A percentile compares a stretch with the other conserved stretches of the same genome.
Evolutionary conservation across 345 rosid genomes (phyloP).

Genomic region (Citrus maxima): DNA sequence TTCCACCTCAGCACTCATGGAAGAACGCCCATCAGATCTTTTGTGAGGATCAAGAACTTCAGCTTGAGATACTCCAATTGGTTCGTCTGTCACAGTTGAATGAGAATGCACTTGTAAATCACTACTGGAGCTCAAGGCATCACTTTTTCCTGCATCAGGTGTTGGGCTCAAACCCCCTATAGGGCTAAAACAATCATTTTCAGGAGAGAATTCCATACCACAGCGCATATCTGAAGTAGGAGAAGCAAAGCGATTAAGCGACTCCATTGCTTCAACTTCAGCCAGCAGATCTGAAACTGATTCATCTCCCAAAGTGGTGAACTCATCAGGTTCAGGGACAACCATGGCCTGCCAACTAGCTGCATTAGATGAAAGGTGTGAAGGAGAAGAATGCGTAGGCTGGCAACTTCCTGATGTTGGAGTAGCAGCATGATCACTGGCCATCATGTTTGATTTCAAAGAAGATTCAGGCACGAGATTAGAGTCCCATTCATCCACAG

Average conservation of each 20-base stretch:
- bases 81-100: constrained; percentile 32
- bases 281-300: constrained; percentile 98
- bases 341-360: constrained; percentile 70
- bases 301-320: constrained; percentile 61
- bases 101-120: constrained; percentile 54
- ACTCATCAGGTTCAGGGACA: constrained; percentile 62
- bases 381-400: constrained; percentile 34
- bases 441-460: constrained; percentile 42
- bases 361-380: constrained; percentile 39
- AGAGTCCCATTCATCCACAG: constrained; percentile 51
- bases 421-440: constrained; percentile 51
- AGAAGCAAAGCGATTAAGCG: constrained; percentile 67
- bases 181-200: constrained; percentile 78
- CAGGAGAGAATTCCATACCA: constrained; percentile 49
- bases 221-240: constrained; percentile 64
- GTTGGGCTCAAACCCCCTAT: constrained; percentile 62
- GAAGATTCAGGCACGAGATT: constrained; percentile 41
- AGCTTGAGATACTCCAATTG: constrained; percentile 25
- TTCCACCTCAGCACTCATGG: constrained; percentile 39
- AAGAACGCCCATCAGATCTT: constrained; percentile 41
- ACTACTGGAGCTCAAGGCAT: constrained; percentile 69
- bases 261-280: constrained; percentile 99
- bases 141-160: constrained; percentile 54
- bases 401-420: constrained; percentile 62
- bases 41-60: constrained; percentile 33